A percentile compares a stretch with the other conserved stretches of the same genome.
Evolutionary conservation across 2,329 filamentous ascomycete genomes (phyloP).

Genomic region (Aspergillus aculeatinus): DNA sequence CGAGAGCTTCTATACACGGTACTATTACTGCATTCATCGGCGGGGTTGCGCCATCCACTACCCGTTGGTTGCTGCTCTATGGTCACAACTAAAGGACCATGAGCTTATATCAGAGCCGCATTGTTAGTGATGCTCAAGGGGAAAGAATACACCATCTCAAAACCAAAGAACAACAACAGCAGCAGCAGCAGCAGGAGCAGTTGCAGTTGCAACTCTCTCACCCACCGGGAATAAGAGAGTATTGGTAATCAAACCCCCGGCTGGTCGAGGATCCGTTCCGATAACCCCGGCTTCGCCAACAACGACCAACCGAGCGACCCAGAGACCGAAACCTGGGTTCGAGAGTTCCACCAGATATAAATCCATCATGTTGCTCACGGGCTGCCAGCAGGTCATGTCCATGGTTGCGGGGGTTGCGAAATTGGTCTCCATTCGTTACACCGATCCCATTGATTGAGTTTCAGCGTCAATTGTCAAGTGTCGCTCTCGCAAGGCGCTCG

Average conservation of each 20-base stretch:
- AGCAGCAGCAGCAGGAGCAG: too few species aligned
- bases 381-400: not conserved
- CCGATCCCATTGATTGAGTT: not conserved
- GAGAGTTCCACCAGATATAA: not conserved
- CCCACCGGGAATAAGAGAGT: not conserved
- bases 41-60: not conserved
- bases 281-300: not conserved
- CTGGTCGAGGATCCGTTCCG: conserved; percentile 7
- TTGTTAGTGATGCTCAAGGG: not conserved
- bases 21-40: not conserved
- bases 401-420: rapidly evolving
- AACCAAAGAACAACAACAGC: too few species aligned
- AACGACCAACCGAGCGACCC: too few species aligned
- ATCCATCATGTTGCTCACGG: not conserved
- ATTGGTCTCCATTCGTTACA: not conserved
- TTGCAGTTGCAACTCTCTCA: too few species aligned
- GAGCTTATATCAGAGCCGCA: not conserved
- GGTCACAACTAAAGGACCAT: not conserved
- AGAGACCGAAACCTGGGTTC: not conserved
- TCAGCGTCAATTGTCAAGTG: not conserved
- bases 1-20: not conserved
- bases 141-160: too few species aligned
- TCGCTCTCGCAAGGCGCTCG: too few species aligned
- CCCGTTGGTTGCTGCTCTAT: not conserved
- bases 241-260: conserved; percentile 2